These are phyloP conservation scores for Rhodotorula sp. DNA, from an alignment of 1,284 basidiomycete genomes.

Conservation along the genomic window DNA sequence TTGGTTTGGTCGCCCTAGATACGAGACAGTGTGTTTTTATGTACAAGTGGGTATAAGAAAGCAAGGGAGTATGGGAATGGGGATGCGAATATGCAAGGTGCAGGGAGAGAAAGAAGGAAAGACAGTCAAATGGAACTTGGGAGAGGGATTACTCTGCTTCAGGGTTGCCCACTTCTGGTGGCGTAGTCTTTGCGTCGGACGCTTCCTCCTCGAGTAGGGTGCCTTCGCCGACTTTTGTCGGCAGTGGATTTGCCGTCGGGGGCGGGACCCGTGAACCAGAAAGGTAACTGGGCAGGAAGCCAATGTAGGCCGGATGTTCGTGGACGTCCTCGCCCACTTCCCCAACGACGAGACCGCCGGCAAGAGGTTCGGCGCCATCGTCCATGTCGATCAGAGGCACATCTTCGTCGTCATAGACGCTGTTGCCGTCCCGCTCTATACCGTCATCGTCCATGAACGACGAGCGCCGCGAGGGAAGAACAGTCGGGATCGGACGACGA, in stretches of 20 bases:
- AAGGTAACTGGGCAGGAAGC: slow-evolving; percentile 32
- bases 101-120: no score
- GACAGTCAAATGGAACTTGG: no score
- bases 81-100: no score
- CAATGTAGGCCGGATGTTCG: slow-evolving; percentile 24
- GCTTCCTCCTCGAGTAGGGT: no score
- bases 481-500: background rate
- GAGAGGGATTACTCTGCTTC: no score
- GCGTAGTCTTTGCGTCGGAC: no score
- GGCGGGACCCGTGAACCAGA: background rate
- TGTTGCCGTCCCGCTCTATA: slow-evolving; percentile 2
- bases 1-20: background rate
- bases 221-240: no score
- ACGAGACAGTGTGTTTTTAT: no score
- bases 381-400: slow-evolving; percentile 23
- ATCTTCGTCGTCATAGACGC: slow-evolving; percentile 24
- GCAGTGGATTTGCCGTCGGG: no score
- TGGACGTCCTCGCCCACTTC: slow-evolving; percentile 3
- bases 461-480: slow-evolving; percentile 12
- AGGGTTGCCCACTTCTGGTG: no score
- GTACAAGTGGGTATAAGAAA: no score
- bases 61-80: no score
- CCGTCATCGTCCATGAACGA: slow-evolving; percentile 11
- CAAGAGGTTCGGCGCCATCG: slow-evolving; percentile 12
- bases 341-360: slow-evolving; percentile 2